Evolutionary conservation across 2,329 filamentous ascomycete species (phyloP), one percentile per base, ranked within the genome.

Genomic region (Sclerotinia glacialis): DNA sequence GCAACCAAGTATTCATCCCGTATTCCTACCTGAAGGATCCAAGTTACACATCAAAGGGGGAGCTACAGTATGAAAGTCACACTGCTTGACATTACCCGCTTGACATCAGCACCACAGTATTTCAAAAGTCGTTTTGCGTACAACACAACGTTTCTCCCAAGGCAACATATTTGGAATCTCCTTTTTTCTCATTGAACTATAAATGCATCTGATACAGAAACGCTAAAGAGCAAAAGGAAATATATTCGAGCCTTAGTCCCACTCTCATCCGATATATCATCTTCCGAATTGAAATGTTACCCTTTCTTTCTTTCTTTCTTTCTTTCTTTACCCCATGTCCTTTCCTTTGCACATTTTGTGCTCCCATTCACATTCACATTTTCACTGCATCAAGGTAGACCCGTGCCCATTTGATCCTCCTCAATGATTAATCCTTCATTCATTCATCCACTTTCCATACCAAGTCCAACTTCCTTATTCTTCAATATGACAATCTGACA

Each of bases 191-290:
- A 69, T 69, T 72, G 70, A 53, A 72, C 69, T 72, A 73, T 70
- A 71, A 59, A 73, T 73, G 49, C 46, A 34, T 46, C 23, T 34
- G 28, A 64, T 64, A 46, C 61, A 64, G 49, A 46, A 62, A 54
- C 47, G 64, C 64, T 66, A 58, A 63, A 47, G 31, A 37, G 72
- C 70, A 75, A 75, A 75, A 74, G 68, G 68, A 73, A 74, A 75
- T 71, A 75, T 71, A 74, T 64, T 56, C 50, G 44, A 60, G 7
- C 4, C 44, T 37, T 23, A 26, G 23, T 60, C 21, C 56, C 56
- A 7, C n/a, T 49, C 21, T 60, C 56, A 49, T 34, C 21, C 44
- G 28, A 49, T 37, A 23, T 59, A 23, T 37, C 28, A 60, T 47
- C 31, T 54, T 54, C 44, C 12, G 28, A 47, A 40, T 23, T 12